Base-by-base conservation (phyloP, 805 yeast species). In the Nakazawaea wyomingensis region DNA sequence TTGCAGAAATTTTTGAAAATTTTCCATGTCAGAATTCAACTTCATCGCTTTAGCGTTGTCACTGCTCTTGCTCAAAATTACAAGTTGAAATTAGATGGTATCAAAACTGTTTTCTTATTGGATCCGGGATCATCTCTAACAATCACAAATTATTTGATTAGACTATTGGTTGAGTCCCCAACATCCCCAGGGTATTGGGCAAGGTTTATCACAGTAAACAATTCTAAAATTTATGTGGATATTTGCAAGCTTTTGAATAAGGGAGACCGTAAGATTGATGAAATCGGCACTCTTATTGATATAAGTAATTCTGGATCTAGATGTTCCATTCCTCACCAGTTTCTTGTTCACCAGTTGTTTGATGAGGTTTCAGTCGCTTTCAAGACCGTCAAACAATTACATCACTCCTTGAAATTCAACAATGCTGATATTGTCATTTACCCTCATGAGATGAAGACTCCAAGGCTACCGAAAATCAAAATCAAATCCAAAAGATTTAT, bases 271-370 rank as follows among this genome's bases (percentile, higher is more conserved):
- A 47, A 45, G 19, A 46, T 50, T 17, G 52, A 53, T 32, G 43
- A 45, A 13, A 43, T 43, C 16, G 46, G 49, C 10, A 43, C 45
- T 4, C 19, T 46, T 21, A 33, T 65, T 21, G 54, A 55, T 9
- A 50, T 68, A 16, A 46, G 43, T 1, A 58, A 72, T 26, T 52
- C 51, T 6, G 62, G 64, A 8, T 66, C 77, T 51, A 72, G 80
- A 42, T 56, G 82, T 34, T 66, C 68, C 19, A 68, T 88, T 39
- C 96, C 97, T 0, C 77, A 82, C 57, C 78, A 79, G 42, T 85
- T 85, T 55, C 69, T 85, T 40, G 78, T 86, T 43, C 86, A 85
- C 62, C 74, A 80, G 19, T 72, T 90, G n/a, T 78, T 90, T 53
- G 96, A 90, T 53, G 85, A 85, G 52, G 64, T 85, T 13, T 72